Conservation (phyloP, 768 basidiomycete species). For the Baorangia bicolor region DNA sequence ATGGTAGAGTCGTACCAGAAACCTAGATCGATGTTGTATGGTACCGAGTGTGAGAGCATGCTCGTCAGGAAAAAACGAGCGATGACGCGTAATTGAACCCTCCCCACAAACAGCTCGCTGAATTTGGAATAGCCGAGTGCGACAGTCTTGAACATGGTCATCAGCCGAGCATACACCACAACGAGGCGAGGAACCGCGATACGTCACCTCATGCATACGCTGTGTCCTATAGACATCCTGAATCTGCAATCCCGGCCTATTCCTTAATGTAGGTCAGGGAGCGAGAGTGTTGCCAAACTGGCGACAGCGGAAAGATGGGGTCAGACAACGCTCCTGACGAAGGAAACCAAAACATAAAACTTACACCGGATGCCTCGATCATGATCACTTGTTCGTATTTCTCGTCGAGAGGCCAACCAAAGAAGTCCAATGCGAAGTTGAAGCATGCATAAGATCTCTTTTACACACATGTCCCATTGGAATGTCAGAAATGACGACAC, state of each 20-base stretch:
- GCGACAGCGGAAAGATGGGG: background rate
- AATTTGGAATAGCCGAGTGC: conserved; percentile 88
- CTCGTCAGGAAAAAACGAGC: background rate
- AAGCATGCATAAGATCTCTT: conserved; percentile 67
- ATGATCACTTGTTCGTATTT: conserved; percentile 75
- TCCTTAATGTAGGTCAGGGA: conserved; percentile 61
- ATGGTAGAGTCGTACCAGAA: conserved; percentile 65
- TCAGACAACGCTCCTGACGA: background rate
- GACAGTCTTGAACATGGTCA: conserved; percentile 56
- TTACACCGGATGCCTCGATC: conserved; percentile 59
- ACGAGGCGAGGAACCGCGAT: background rate
- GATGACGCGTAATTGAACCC: conserved; percentile 83
- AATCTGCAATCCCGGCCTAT: conserved; percentile 64
- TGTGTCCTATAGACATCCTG: conserved; percentile 76
- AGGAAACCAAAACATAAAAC: conserved; percentile 29
- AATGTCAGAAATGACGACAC: background rate
- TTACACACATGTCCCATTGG: background rate
- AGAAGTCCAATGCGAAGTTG: conserved; percentile 74
- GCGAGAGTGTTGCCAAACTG: conserved; percentile 82
- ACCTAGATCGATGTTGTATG: conserved; percentile 6
- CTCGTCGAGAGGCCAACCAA: conserved; percentile 65
- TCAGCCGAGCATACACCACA: background rate
- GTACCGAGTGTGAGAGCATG: background rate
- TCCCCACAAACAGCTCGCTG: conserved; percentile 90
- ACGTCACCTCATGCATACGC: conserved; percentile 73